Evolutionary conservation across 1,139 yeast genomes (phyloP).

Genomic region (Meyerozyma guilliermondii): DNA sequence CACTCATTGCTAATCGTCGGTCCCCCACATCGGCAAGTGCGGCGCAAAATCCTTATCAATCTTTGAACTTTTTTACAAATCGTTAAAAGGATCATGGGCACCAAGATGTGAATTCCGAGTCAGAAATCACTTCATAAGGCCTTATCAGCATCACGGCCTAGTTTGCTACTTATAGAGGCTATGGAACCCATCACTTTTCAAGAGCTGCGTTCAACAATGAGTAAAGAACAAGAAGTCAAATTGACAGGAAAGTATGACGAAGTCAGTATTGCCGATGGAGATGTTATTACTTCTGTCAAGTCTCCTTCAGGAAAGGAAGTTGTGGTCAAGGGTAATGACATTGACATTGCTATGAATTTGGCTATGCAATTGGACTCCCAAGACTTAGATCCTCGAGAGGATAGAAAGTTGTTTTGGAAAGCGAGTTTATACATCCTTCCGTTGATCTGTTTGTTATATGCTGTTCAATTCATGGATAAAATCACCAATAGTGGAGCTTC

Average conservation of each 20-base stretch:
- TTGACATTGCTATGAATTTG: neutral
- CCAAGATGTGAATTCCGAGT: too few species aligned
- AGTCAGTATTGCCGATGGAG: neutral
- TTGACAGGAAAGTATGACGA: neutral
- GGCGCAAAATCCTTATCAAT: neutral
- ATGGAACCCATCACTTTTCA: too few species aligned
- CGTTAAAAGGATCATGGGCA: too few species aligned
- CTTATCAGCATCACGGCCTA: too few species aligned
- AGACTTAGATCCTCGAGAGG: neutral
- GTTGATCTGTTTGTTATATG: constrained; percentile 48
- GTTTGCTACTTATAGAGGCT: too few species aligned
- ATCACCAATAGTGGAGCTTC: constrained; percentile 54
- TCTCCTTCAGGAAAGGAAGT: neutral
- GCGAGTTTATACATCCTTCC: constrained; percentile 43
- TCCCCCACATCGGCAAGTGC: neutral
- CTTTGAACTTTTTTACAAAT: too few species aligned
- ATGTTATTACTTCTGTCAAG: neutral
- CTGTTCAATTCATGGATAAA: constrained; percentile 65
- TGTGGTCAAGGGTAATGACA: neutral
- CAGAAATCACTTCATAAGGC: too few species aligned
- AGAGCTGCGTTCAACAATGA: neutral
- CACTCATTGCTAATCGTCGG: neutral
- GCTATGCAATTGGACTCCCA: neutral
- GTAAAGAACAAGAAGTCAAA: neutral
- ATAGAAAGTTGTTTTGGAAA: constrained; percentile 15